Conservation (phyloP, 2,329 filamentous ascomycete genomes). For the Fusarium sp. region DNA sequence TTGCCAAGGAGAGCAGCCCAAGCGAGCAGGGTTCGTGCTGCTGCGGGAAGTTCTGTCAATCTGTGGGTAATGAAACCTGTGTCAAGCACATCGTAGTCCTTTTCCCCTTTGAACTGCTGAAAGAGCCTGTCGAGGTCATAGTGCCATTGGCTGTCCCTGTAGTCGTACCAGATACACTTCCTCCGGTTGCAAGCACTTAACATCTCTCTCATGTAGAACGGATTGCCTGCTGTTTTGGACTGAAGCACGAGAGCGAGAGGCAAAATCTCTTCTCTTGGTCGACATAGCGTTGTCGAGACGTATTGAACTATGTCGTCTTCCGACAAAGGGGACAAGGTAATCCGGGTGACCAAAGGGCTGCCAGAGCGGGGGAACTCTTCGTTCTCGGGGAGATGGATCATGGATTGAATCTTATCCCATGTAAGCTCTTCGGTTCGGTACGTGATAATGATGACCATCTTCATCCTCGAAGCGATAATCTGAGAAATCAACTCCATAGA, state of each 20-base stretch:
- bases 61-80: constrained; percentile 86
- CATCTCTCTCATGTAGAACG: constrained; percentile 94
- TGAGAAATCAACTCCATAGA: constrained; percentile 86
- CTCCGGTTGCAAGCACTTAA: constrained; percentile 88
- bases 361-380: constrained; percentile 65
- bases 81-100: constrained; percentile 84
- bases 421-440: constrained; percentile 78
- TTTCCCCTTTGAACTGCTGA: constrained; percentile 84
- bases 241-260: constrained; percentile 88
- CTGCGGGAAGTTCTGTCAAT: constrained; percentile 80
- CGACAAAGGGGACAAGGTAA: constrained; percentile 79
- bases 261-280: constrained; percentile 78
- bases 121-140: constrained; percentile 91
- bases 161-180: constrained; percentile 92
- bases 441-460: constrained; percentile 86
- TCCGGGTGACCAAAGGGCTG: constrained; percentile 74
- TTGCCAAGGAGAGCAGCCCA: constrained; percentile 90
- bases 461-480: constrained; percentile 83
- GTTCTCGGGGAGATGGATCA: constrained; percentile 68
- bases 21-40: constrained; percentile 83
- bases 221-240: constrained; percentile 89
- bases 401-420: constrained; percentile 67
- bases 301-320: constrained; percentile 88
- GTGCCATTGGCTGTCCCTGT: constrained; percentile 84
- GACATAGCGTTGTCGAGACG: constrained; percentile 85